Evolutionary conservation across 352 stramenopile species (phyloP).

Genomic region (Pythium coloratum): DNA sequence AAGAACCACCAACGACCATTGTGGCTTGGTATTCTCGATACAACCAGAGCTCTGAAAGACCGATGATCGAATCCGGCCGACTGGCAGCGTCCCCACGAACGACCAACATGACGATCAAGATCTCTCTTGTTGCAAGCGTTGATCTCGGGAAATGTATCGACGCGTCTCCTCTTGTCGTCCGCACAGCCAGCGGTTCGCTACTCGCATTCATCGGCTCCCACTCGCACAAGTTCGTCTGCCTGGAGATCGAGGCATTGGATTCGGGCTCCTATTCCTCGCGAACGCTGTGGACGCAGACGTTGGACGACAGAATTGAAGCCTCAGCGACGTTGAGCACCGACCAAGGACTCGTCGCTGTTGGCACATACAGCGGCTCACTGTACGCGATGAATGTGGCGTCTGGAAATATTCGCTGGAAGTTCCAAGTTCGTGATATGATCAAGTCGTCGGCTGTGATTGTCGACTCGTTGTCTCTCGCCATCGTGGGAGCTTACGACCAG

Average conservation of each 20-base stretch:
- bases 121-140: conserved; percentile 27
- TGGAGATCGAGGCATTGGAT: conserved; percentile 31
- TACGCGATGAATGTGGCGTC: conserved; percentile 42
- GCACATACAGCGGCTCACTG: conserved; percentile 51
- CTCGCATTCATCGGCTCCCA: conserved; percentile 55
- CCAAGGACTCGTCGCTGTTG: conserved; percentile 40
- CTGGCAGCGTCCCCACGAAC: background rate
- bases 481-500: conserved; percentile 54
- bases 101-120: conserved; percentile 8
- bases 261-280: conserved; percentile 1
- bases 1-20: background rate
- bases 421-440: conserved; percentile 35
- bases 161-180: conserved; percentile 56
- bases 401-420: conserved; percentile 36
- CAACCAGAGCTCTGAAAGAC: background rate
- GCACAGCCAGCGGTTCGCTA: background rate
- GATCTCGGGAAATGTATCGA: conserved; percentile 66
- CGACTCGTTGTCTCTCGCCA: conserved; percentile 38
- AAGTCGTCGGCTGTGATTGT: conserved; percentile 54
- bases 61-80: background rate
- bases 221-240: conserved; percentile 40
- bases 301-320: conserved; percentile 66
- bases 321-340: conserved; percentile 38
- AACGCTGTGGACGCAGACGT: conserved; percentile 37
- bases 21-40: conserved; percentile 15